Evolutionary conservation across 1,284 basidiomycete genomes (phyloP).

Genomic region (Irpex sp.): DNA sequence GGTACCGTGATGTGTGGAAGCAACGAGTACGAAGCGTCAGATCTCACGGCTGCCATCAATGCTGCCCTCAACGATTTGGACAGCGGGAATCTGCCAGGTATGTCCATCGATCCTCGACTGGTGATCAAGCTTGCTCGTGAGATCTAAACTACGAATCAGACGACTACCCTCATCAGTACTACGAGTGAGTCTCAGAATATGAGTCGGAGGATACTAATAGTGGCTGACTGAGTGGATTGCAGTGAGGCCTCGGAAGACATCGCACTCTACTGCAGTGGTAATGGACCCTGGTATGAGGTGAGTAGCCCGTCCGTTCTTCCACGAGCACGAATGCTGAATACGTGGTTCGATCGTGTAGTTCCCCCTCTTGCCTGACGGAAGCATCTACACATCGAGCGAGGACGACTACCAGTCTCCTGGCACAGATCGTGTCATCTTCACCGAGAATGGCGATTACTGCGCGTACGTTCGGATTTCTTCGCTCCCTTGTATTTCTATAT

Average conservation of each 20-base stretch:
- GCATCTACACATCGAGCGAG: conserved; percentile 20
- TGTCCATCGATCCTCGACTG: not conserved
- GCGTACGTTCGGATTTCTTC: conserved; percentile 14
- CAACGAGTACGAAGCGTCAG: conserved; percentile 21
- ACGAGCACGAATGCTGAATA: not conserved
- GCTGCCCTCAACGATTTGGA: conserved; percentile 20
- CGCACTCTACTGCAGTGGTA: conserved; percentile 14
- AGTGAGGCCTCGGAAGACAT: conserved; percentile 15
- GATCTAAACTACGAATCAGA: conserved; percentile 1
- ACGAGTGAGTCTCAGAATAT: conserved; percentile 8
- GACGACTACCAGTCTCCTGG: conserved; percentile 21
- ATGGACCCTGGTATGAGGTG: conserved; percentile 17
- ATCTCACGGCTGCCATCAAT: conserved; percentile 22
- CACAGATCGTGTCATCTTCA: conserved; percentile 27
- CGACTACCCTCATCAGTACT: conserved; percentile 20
- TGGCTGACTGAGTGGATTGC: not conserved
- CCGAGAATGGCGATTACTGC: conserved; percentile 23
- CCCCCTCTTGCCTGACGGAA: conserved; percentile 23
- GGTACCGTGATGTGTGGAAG: conserved; percentile 25
- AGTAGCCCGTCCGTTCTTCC: not conserved
- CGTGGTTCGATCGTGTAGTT: conserved; percentile 13
- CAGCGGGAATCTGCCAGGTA: conserved; percentile 18
- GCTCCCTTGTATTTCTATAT: not conserved
- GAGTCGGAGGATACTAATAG: not conserved
- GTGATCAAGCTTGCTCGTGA: too few species aligned